Percentiles rank a stretch among this genome's conserved stretches.
These are phyloP conservation scores for Saturnispora serradocipensis DNA, from an alignment of 805 yeast species.

Conservation along the genomic window DNA sequence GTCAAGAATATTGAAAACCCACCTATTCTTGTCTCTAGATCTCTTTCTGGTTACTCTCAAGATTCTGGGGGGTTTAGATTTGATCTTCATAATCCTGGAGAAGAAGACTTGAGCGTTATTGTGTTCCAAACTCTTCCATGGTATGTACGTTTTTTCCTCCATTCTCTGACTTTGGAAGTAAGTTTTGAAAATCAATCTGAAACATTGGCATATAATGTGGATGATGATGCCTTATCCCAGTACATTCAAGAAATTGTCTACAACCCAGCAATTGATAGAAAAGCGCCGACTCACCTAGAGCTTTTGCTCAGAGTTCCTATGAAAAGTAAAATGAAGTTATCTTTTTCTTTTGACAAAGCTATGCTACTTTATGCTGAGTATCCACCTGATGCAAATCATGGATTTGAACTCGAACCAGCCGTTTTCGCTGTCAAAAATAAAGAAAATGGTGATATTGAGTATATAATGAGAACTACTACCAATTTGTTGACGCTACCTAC, in stretches of 20 bases:
- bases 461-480: conserved; percentile 74
- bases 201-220: conserved; percentile 14
- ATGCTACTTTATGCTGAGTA: conserved; percentile 79
- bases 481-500: conserved; percentile 81
- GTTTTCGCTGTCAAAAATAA: conserved; percentile 48
- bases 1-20: conserved; percentile 37
- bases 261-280: conserved; percentile 70
- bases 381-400: conserved; percentile 99
- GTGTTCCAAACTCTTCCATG: conserved; percentile 86
- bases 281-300: conserved; percentile 78
- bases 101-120: conserved; percentile 37
- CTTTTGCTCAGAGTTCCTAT: conserved; percentile 58
- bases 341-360: conserved; percentile 81
- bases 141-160: conserved; percentile 79
- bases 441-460: conserved; percentile 19
- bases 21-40: conserved; percentile 69
- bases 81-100: conserved; percentile 60
- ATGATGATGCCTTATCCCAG: conserved; percentile 24
- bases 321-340: conserved; percentile 45
- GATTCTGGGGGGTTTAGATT: conserved; percentile 85
- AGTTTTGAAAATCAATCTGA: conserved; percentile 14
- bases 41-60: conserved; percentile 86
- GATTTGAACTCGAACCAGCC: conserved; percentile 91
- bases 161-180: conserved; percentile 42
- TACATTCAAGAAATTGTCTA: conserved; percentile 49